Evolutionary conservation across 306 rosid genomes (phyloP), one percentile per base, ranked within the genome.

Genomic region (Castanea crenata): DNA sequence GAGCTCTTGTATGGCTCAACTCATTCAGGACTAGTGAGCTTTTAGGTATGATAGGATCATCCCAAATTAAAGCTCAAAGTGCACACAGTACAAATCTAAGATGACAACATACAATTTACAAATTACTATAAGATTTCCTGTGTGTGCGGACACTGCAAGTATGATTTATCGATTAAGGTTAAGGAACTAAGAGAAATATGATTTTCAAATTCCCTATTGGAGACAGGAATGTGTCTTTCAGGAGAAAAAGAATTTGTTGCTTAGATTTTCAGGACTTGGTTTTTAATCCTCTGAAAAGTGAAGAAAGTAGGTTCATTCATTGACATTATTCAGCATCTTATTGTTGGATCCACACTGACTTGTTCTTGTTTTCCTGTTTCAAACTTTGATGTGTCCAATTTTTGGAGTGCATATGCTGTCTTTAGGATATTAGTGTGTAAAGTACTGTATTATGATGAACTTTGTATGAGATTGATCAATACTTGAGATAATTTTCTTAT

Each of bases 361-460:
- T 35, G 27, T 68, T 35, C 49, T 68, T 35, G 8, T 35, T 6
- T 35, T 68, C 15, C 25, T 34, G 3, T 35, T 68, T 68, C 27
- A 35, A n/a, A 67, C 72, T 67, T 35, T 31, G 71, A 68, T 68
- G 27, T 7, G 13, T 68, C 7, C 5, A 13, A n/a, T 11, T 2
- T 68, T 68, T 7, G 18, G 15, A 67, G 20, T 68, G 20, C 15
- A 4, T 68, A 38, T 14, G 16, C 19, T 44, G 2, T 59, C 16
- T 21, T 57, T 12, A 4, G n/a, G 49, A n/a, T 68, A 65, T 61
- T 55, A 51, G 52, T 35, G 58, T 61, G 52, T 25, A 27, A 44
- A 25, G 69, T 64, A 63, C 32, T 84, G 76, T 62, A 59, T 21
- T 74, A 56, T 51, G 38, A 5, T 74, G 73, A 44, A 62, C 55